Evolutionary conservation across 2,329 filamentous ascomycete genomes (phyloP).

Genomic region (Trichophyton mentagrophytes): DNA sequence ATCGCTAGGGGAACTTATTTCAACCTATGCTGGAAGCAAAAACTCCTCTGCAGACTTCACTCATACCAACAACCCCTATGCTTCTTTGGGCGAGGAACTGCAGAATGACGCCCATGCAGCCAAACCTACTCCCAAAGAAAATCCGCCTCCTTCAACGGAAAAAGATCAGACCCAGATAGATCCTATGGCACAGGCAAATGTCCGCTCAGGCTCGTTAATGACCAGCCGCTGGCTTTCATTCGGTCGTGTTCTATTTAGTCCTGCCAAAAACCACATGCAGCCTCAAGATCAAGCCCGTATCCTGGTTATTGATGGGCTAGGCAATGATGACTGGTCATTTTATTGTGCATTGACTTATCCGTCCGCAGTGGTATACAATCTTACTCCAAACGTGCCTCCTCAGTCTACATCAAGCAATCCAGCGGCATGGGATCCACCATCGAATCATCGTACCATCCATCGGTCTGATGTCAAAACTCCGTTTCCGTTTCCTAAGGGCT

Average conservation of each 20-base stretch:
- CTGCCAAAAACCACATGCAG: conserved; percentile 35
- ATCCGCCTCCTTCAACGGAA: conserved; percentile 9
- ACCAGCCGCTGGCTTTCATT: conserved; percentile 40
- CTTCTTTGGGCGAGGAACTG: background rate
- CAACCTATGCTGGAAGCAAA: conserved; percentile 34
- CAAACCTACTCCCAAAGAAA: background rate
- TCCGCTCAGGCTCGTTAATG: conserved; percentile 39
- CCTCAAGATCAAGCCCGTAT: conserved; percentile 31
- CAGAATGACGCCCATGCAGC: conserved; percentile 5
- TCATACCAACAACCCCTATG: background rate
- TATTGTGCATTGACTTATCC: conserved; percentile 40
- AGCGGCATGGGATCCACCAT: conserved; percentile 31
- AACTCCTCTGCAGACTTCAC: conserved; percentile 13
- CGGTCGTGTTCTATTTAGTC: conserved; percentile 39
- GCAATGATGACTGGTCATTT: conserved; percentile 42
- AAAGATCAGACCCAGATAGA: conserved; percentile 32
- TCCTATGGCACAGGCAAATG: conserved; percentile 32
- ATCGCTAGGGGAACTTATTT: conserved; percentile 42
- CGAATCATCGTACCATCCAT: conserved; percentile 33
- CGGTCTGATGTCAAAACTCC: conserved; percentile 28
- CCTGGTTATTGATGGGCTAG: conserved; percentile 38
- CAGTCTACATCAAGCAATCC: conserved; percentile 25
- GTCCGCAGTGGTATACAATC: conserved; percentile 33
- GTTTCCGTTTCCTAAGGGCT: conserved; percentile 37
- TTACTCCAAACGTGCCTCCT: conserved; percentile 24